Conservation (phyloP, 352 stramenopile species). For the Globisporangium alternatum region DNA sequence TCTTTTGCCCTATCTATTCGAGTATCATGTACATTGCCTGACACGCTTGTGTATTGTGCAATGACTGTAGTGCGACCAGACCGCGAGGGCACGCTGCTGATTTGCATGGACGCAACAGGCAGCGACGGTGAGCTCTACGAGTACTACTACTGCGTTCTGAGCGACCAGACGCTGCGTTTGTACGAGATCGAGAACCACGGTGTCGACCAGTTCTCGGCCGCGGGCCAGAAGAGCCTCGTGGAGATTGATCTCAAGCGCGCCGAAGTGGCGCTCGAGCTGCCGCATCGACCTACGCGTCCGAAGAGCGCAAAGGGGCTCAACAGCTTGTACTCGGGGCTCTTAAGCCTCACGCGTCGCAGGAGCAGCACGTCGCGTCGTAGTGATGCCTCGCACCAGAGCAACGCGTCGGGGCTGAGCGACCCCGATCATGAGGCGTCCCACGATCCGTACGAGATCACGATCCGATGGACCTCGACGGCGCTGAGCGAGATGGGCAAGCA, state of each 20-base stretch:
- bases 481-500: constrained; percentile 9
- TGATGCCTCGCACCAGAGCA: constrained; percentile 10
- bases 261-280: constrained; percentile 33
- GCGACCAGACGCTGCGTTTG: constrained; percentile 30
- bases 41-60: constrained; percentile 3
- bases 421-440: constrained; percentile 5
- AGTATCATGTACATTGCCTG: background rate
- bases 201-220: constrained; percentile 3
- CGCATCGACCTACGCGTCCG: constrained; percentile 11
- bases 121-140: constrained; percentile 26
- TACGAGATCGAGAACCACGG: constrained; percentile 23
- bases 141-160: constrained; percentile 34
- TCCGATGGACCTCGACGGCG: constrained; percentile 12
- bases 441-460: constrained; percentile 18
- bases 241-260: constrained; percentile 38
- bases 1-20: background rate
- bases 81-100: constrained; percentile 31
- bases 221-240: constrained; percentile 18
- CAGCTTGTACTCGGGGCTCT: constrained; percentile 9
- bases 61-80: constrained; percentile 20
- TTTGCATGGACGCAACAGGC: constrained; percentile 8
- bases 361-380: constrained; percentile 12
- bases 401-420: constrained; percentile 15
- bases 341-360: constrained; percentile 10
- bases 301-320: constrained; percentile 8